Percentiles rank a stretch among this genome's conserved stretches.
Conservation (phyloP, 208 protist genomes). For the Phytomonas sp. region DNA sequence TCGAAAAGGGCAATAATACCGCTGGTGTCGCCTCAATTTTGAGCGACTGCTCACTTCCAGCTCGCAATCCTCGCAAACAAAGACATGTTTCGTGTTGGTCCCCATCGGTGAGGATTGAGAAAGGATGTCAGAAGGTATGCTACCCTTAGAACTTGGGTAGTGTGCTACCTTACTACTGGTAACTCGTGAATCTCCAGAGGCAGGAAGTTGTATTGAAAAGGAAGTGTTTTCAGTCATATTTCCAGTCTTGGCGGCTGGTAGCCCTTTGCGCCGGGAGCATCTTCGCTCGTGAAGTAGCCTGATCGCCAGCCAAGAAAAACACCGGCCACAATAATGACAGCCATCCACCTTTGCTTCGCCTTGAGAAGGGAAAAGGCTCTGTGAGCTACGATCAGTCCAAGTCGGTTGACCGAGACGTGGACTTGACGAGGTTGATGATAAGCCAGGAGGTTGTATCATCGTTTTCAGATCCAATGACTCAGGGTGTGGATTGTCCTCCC, state of each 20-base stretch:
- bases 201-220: neutral
- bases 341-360: neutral
- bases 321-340: constrained; percentile 17
- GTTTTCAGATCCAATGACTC: neutral
- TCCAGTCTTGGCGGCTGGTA: neutral
- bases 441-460: neutral
- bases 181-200: neutral
- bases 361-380: neutral
- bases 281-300: constrained; percentile 28
- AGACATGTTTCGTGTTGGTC: neutral
- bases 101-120: neutral
- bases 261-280: constrained; percentile 12
- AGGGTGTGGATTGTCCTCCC: neutral
- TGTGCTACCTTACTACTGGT: neutral
- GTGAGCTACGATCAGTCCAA: neutral
- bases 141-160: neutral
- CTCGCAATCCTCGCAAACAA: constrained; percentile 62
- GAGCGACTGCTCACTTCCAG: constrained; percentile 46
- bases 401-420: neutral
- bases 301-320: constrained; percentile 31
- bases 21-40: constrained; percentile 54
- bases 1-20: constrained; percentile 76
- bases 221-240: neutral
- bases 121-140: neutral
- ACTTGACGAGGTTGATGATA: neutral